These are phyloP conservation scores for Cryptosporidium muris DNA, from an alignment of 169 alveolate species.

Conservation along the genomic window DNA sequence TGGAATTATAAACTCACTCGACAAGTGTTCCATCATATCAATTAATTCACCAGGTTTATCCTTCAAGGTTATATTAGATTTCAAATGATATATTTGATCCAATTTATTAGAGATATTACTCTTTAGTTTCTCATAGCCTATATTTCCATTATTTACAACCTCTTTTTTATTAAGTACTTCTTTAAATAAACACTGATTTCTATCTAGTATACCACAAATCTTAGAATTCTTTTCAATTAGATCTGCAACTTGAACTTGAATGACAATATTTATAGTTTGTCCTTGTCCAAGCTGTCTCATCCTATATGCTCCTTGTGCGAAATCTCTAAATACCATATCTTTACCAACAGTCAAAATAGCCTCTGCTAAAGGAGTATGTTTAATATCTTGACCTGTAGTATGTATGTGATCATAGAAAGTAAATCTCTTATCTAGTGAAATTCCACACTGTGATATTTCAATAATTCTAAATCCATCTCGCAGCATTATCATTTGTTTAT, in stretches of 20 bases:
- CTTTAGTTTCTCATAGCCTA: background rate
- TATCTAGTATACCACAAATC: conserved; percentile 13
- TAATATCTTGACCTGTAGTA: conserved; percentile 90
- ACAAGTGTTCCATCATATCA: conserved; percentile 68
- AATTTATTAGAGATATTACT: background rate
- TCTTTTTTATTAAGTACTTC: background rate
- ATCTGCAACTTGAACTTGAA: conserved; percentile 82
- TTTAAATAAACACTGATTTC: conserved; percentile 10
- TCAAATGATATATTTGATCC: conserved; percentile 7
- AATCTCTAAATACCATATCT: conserved; percentile 87
- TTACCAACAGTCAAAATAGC: conserved; percentile 88
- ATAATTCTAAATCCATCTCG: conserved; percentile 77
- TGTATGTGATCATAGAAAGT: conserved; percentile 92
- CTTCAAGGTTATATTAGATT: conserved; percentile 12
- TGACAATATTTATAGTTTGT: conserved; percentile 80
- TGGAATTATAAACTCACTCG: conserved; percentile 23
- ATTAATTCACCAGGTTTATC: conserved; percentile 31
- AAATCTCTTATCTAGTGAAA: conserved; percentile 85
- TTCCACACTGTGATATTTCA: conserved; percentile 84
- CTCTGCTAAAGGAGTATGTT: conserved; percentile 86
- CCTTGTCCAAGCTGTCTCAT: conserved; percentile 88
- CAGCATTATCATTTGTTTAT: conserved; percentile 75
- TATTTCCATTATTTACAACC: background rate
- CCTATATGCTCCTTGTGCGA: conserved; percentile 91
- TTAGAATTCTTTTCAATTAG: conserved; percentile 72